Evolutionary conservation across 768 basidiomycete genomes (phyloP).

Genomic region (Leucocoprinus leucothites): DNA sequence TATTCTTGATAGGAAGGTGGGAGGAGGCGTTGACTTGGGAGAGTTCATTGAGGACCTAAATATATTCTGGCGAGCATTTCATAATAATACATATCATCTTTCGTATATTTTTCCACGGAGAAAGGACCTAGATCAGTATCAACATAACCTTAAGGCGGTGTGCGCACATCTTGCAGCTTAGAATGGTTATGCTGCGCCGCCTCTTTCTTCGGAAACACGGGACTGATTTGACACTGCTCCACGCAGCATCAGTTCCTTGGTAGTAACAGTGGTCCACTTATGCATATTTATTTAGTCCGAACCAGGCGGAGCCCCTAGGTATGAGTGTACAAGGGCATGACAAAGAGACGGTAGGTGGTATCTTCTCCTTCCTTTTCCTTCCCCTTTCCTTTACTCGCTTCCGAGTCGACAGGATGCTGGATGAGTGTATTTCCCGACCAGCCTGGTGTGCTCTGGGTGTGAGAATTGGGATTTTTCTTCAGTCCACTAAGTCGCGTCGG

Average conservation of each 20-base stretch:
- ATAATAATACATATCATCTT: too few relatives aligned
- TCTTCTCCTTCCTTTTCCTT: slow-evolving; percentile 10
- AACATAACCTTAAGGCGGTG: too few relatives aligned
- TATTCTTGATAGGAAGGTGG: too few relatives aligned
- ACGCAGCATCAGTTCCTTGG: not conserved
- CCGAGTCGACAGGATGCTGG: not conserved
- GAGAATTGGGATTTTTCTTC: slow-evolving; percentile 15
- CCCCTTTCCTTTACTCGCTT: not conserved
- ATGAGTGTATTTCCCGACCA: slow-evolving; percentile 3
- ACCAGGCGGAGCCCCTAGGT: not conserved
- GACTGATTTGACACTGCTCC: too few relatives aligned
- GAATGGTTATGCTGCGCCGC: too few relatives aligned
- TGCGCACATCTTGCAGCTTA: too few relatives aligned
- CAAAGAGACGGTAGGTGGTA: slow-evolving; percentile 12
- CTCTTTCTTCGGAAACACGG: too few relatives aligned
- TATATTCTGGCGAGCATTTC: too few relatives aligned
- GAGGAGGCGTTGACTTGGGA: too few relatives aligned
- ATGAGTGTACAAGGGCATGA: slow-evolving; percentile 10
- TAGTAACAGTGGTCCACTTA: not conserved
- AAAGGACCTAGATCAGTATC: too few relatives aligned
- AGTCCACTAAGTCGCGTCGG: slow-evolving; percentile 19
- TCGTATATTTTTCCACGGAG: too few relatives aligned
- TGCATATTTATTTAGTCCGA: not conserved
- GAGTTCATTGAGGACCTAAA: too few relatives aligned
- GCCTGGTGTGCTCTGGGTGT: slow-evolving; percentile 17